Evolutionary conservation across 305 asterid species (phyloP).

Genomic region (Fraxinus sp.): DNA sequence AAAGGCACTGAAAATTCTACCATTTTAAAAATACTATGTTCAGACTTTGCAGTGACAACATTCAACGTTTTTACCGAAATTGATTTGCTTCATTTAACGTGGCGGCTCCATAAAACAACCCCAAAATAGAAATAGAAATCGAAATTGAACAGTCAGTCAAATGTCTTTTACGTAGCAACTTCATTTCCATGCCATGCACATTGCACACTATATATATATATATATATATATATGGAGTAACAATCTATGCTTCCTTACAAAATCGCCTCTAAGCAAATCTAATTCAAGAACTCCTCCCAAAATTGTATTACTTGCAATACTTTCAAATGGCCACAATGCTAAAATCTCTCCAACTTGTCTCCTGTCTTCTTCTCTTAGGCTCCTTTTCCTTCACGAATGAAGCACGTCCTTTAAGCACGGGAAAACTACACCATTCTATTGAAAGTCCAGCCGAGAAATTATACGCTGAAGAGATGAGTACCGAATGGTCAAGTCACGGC

Average conservation of each 20-base stretch:
- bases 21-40: background rate
- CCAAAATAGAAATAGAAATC: background rate
- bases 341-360: background rate
- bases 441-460: background rate
- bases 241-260: background rate
- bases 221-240: too few species aligned
- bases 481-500: constrained; percentile 45
- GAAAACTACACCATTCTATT: background rate
- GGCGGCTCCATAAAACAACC: background rate
- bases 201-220: background rate
- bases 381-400: background rate
- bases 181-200: background rate
- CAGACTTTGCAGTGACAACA: background rate
- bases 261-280: background rate
- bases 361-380: background rate
- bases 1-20: background rate
- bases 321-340: background rate
- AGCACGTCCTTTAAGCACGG: background rate
- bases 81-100: background rate
- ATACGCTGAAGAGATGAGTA: constrained; percentile 34
- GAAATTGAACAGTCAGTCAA: background rate
- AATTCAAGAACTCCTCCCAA: background rate
- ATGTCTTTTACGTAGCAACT: background rate
- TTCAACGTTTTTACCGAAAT: background rate
- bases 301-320: background rate